Evolutionary conservation across 2,329 filamentous ascomycete genomes (phyloP), one percentile per base, ranked within the genome.

Genomic region (Orbilia brochopaga): DNA sequence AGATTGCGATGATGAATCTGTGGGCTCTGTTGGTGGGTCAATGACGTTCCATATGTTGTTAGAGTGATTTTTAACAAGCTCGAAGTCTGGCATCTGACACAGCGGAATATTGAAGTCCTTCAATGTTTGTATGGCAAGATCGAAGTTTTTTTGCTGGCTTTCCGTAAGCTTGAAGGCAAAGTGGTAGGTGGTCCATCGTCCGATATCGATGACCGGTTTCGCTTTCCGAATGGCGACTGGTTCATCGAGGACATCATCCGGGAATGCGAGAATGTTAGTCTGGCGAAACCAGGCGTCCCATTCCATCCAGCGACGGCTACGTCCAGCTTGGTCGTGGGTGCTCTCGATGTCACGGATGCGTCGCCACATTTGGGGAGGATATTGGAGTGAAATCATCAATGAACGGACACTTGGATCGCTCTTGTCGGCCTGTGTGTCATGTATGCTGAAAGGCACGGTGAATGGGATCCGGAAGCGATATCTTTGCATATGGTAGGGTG

Each of bases 51-150:
- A 85, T 1, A 84, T 76, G 2, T 78, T 76, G 11, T 80, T 75
- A 2, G 76, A 64, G 1, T 57, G 77, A 59, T 80, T 78, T 1
- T 77, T 76, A 15, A 77, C 77, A 24, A 82, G 77, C 1, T 75
- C 76, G 62, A 90, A 85, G 0, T 79, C 75, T 7, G 79, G 76
- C 17, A 79, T 66, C 32, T 53, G 70, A 10, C 82, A 77, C 15
- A 88, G 80, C 0, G 80, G 77, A 54, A 96, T 83, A 69, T 95
- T 96, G 80, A 89, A 89, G 74, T 95, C 90, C 10, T 82, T 80
- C 0, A 97, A 81, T 0, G 85, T 85, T 7, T 80, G 77, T 2
- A 82, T 80, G 19, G 89, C 80, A 0, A 79, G 74, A 0, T 78
- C 74, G 75, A 84, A 83, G 1, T 75, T 70, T 0, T 77, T 75